A percentile compares a stretch with the other conserved stretches of the same genome.
phyloP scores from a whole-genome alignment of 805 yeast genomes.

The Starmerella bacillaris region DNA sequence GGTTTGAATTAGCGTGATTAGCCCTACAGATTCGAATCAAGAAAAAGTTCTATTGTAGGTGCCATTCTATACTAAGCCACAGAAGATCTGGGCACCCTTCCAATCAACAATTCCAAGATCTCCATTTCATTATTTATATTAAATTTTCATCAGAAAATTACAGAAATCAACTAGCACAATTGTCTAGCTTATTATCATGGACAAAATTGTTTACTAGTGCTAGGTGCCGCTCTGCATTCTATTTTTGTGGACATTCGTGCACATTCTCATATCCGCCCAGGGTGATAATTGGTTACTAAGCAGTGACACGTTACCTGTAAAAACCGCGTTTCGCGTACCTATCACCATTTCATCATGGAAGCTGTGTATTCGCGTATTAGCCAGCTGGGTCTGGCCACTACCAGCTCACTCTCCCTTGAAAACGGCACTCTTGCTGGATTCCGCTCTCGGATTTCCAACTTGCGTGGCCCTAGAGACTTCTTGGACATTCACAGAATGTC shows the following conservation, averaged over 20 bases:
- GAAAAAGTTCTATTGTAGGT: too few relatives aligned
- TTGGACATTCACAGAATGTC: slow-evolving; percentile 78
- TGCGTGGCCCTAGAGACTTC: slow-evolving; percentile 84
- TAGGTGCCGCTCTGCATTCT: background rate
- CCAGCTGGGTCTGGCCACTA: slow-evolving; percentile 8
- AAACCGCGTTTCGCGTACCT: background rate
- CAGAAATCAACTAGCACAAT: too few relatives aligned
- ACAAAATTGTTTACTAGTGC: background rate
- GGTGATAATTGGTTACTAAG: background rate
- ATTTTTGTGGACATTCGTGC: background rate
- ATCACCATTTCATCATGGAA: slow-evolving; percentile 8
- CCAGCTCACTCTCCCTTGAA: slow-evolving; percentile 9
- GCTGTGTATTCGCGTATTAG: slow-evolving; percentile 15
- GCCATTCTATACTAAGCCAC: too few relatives aligned
- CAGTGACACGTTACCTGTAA: background rate
- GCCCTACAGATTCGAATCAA: too few relatives aligned
- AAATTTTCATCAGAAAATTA: too few relatives aligned
- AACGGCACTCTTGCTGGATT: slow-evolving; percentile 20
- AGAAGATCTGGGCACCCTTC: too few relatives aligned
- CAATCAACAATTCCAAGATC: too few relatives aligned
- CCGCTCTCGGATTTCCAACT: slow-evolving; percentile 46
- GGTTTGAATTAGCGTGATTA: too few relatives aligned
- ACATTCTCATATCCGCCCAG: background rate
- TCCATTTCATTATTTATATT: too few relatives aligned
- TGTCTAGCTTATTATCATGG: background rate